These are phyloP conservation scores for Tuctoria greenei DNA, from an alignment of 176 grass and related monocot species.

Conservation along the genomic window DNA sequence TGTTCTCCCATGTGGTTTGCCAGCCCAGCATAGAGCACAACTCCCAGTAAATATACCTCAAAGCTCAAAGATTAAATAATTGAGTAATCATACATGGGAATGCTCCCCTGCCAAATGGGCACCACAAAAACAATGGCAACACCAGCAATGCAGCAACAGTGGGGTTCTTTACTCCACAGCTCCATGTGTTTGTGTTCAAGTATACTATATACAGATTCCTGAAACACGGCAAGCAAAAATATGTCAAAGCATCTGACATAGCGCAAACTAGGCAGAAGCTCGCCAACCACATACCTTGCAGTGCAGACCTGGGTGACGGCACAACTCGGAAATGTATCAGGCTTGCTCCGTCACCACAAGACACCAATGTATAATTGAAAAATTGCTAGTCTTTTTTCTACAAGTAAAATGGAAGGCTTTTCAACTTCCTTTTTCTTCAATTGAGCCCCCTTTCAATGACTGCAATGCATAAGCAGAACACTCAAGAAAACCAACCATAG, in stretches of 20 bases:
- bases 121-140: slow-evolving; percentile 16
- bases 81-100: background rate
- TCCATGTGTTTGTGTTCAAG: slow-evolving; percentile 26
- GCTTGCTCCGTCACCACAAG: background rate
- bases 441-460: slow-evolving; percentile 41
- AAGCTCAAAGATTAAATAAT: background rate
- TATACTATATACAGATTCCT: slow-evolving; percentile 48
- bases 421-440: slow-evolving; percentile 39
- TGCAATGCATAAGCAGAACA: slow-evolving; percentile 13
- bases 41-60: too few relatives aligned
- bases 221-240: slow-evolving; percentile 3
- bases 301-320: background rate
- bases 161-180: slow-evolving; percentile 17
- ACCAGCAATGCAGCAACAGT: background rate
- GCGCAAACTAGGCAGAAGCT: background rate
- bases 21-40: background rate
- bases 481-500: slow-evolving; percentile 1
- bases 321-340: slow-evolving; percentile 6
- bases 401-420: slow-evolving; percentile 10
- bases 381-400: slow-evolving; percentile 17
- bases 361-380: slow-evolving; percentile 15
- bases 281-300: slow-evolving; percentile 18
- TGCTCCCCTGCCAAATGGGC: slow-evolving; percentile 19
- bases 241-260: background rate
- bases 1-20: too few relatives aligned